Percentiles rank a stretch among this genome's conserved stretches.
Conservation (phyloP, 768 basidiomycete genomes). For the Steccherinum ochraceum region DNA sequence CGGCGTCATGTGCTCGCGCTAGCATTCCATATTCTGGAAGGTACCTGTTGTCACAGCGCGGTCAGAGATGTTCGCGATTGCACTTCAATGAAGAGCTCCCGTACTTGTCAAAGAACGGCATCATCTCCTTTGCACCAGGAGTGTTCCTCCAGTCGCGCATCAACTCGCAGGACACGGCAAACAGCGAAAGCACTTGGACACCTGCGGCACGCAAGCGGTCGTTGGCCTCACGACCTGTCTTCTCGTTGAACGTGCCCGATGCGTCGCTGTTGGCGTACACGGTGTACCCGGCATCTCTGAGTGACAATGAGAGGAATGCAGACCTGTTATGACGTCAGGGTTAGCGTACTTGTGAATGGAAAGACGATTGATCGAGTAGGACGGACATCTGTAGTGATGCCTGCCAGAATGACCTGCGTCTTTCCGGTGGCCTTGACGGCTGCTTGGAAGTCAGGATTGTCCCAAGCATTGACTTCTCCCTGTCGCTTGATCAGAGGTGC, state of each 20-base stretch:
- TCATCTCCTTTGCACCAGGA: constrained; percentile 35
- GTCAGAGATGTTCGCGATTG: background rate
- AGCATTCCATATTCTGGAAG: constrained; percentile 26
- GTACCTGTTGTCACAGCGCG: constrained; percentile 16
- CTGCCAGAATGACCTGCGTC: constrained; percentile 44
- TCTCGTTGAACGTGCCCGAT: constrained; percentile 34
- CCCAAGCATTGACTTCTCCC: constrained; percentile 49
- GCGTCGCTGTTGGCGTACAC: constrained; percentile 44
- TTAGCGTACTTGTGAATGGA: background rate
- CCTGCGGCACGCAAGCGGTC: constrained; percentile 42
- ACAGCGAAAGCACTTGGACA: constrained; percentile 38
- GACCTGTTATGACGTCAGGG: constrained; percentile 24
- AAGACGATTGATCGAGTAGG: background rate
- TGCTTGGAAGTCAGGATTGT: constrained; percentile 39
- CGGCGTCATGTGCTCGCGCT: constrained; percentile 26
- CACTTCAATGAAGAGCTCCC: constrained; percentile 16
- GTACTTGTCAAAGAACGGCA: constrained; percentile 41
- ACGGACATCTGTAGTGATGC: constrained; percentile 43
- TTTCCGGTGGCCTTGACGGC: constrained; percentile 43
- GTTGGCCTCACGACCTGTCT: constrained; percentile 39
- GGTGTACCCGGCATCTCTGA: constrained; percentile 38
- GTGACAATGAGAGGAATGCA: constrained; percentile 46
- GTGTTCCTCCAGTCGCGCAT: constrained; percentile 48
- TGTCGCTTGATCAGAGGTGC: constrained; percentile 39
- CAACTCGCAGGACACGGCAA: constrained; percentile 37